phyloP scores from a whole-genome alignment of 805 yeast genomes.

The Wickerhamiella alocasiicola region DNA sequence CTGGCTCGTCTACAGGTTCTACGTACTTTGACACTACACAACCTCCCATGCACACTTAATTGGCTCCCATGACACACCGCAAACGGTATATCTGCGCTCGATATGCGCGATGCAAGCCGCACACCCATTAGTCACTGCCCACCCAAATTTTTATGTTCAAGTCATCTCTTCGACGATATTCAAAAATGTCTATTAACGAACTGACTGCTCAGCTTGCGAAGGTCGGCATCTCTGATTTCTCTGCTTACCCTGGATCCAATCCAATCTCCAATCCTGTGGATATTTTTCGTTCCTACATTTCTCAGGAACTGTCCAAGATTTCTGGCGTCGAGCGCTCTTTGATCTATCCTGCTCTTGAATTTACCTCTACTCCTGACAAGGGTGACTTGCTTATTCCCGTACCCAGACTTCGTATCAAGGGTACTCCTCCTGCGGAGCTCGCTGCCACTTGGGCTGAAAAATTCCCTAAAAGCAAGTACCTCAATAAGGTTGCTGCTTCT shows the following conservation, averaged over 20 bases:
- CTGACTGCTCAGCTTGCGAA: slow-evolving; percentile 17
- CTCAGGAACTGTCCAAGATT: slow-evolving; percentile 60
- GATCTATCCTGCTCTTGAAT: slow-evolving; percentile 76
- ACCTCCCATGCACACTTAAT: no score
- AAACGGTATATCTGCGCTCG: no score
- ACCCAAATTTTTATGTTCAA: slow-evolving; percentile 9
- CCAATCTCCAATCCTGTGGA: slow-evolving; percentile 78
- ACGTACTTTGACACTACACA: no score
- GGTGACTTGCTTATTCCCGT: slow-evolving; percentile 90
- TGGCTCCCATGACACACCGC: no score
- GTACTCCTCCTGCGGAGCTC: slow-evolving; percentile 61
- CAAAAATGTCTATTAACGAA: slow-evolving; percentile 16
- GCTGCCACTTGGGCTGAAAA: slow-evolving; percentile 67
- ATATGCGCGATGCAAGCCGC: no score
- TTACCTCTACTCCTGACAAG: slow-evolving; percentile 73
- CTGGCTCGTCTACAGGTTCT: no score
- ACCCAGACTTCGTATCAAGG: slow-evolving; percentile 77
- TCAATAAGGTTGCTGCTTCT: slow-evolving; percentile 62
- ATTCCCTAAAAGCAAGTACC: slow-evolving; percentile 60
- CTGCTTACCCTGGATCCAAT: slow-evolving; percentile 39
- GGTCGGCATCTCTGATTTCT: slow-evolving; percentile 18
- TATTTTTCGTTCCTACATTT: slow-evolving; percentile 76
- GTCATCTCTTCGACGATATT: slow-evolving; percentile 11
- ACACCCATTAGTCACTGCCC: no score
- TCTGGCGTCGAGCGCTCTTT: slow-evolving; percentile 57